Evolutionary conservation across 495 filamentous ascomycete genomes (phyloP).

Genomic region (Copromyces sp.): DNA sequence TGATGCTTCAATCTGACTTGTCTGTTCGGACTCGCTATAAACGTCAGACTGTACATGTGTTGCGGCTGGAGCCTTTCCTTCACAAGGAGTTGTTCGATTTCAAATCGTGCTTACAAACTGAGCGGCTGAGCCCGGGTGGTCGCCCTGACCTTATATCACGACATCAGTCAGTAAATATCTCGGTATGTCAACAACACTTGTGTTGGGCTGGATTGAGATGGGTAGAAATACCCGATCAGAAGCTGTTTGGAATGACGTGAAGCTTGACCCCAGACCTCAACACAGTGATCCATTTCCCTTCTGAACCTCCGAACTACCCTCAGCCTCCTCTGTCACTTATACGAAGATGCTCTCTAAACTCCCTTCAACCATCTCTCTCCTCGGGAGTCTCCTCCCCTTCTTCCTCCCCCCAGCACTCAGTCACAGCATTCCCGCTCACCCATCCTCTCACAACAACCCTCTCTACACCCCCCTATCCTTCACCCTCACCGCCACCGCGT

Average conservation of each 20-base stretch:
- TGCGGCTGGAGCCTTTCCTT: not conserved
- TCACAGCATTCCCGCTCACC: not conserved
- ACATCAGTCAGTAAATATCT: not conserved
- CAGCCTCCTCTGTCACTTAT: not conserved
- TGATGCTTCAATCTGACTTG: not conserved
- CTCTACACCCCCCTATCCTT: conserved; percentile 3
- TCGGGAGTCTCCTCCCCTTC: not conserved
- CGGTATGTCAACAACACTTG: not conserved
- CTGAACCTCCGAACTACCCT: not conserved
- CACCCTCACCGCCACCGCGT: not conserved
- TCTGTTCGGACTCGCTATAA: not conserved
- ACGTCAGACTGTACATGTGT: not conserved
- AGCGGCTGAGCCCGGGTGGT: not conserved
- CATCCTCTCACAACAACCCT: not conserved
- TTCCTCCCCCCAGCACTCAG: not conserved
- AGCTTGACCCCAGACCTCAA: not conserved
- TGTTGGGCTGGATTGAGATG: not conserved
- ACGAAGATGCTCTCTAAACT: not conserved
- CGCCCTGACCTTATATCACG: not conserved
- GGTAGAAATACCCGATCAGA: not conserved
- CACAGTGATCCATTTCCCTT: not conserved
- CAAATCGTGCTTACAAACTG: not conserved
- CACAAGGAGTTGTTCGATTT: not conserved
- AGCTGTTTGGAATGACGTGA: not conserved
- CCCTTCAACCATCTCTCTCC: not conserved